Evolutionary conservation across 495 filamentous ascomycete species (phyloP).

Genomic region (Emericellopsis terricola): DNA sequence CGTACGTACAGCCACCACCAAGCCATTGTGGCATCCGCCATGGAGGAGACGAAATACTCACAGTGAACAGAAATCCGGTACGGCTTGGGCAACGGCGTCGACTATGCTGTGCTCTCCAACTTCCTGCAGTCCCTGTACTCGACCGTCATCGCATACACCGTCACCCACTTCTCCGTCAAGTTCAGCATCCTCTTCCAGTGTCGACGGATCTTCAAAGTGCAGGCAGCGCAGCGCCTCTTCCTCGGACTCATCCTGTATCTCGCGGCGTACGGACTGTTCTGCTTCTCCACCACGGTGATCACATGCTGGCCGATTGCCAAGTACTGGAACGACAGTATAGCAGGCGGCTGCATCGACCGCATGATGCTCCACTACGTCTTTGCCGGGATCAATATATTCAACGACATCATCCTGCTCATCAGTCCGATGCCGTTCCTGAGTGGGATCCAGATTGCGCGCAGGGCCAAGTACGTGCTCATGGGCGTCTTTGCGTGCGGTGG

Average conservation of each 20-base stretch:
- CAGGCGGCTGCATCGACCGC: constrained; percentile 16
- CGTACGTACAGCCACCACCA: constrained; percentile 1
- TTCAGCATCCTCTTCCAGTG: constrained; percentile 13
- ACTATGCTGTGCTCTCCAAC: constrained; percentile 14
- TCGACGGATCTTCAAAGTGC: constrained; percentile 10
- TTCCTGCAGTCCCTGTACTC: constrained; percentile 15
- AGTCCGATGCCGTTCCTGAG: constrained; percentile 16
- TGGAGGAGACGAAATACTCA: background rate
- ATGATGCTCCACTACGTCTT: constrained; percentile 16
- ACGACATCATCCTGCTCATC: constrained; percentile 18
- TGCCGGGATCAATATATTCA: constrained; percentile 20
- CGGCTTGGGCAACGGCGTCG: constrained; percentile 16
- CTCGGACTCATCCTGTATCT: constrained; percentile 6
- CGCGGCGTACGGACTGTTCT: constrained; percentile 9
- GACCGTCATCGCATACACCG: constrained; percentile 11
- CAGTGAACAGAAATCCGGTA: constrained; percentile 13
- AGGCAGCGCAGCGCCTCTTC: constrained; percentile 6
- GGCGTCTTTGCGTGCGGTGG: constrained; percentile 7
- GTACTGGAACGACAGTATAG: constrained; percentile 14
- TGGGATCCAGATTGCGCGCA: constrained; percentile 7
- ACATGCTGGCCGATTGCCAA: constrained; percentile 19
- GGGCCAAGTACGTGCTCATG: constrained; percentile 7
- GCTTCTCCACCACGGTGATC: constrained; percentile 15
- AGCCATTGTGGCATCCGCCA: background rate
- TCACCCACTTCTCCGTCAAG: constrained; percentile 9